Conservation (phyloP, 1,139 yeast genomes). For the Kodamaea plutei region DNA sequence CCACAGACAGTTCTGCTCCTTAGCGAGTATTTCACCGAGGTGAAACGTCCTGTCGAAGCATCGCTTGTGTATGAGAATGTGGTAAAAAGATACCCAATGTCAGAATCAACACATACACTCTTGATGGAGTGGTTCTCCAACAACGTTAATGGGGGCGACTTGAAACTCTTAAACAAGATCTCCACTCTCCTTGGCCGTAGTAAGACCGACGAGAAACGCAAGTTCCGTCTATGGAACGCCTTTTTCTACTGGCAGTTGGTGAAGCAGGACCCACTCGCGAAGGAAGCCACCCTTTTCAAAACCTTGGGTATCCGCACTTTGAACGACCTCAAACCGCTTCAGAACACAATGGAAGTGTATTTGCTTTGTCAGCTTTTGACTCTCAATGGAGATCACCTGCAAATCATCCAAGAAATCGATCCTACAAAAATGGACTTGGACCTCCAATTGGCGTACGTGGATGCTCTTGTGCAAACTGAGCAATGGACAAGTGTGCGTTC, state of each 20-base stretch:
- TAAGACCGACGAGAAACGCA: conserved; percentile 7
- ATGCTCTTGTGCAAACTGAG: conserved; percentile 34
- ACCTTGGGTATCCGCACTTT: conserved; percentile 54
- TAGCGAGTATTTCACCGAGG: conserved; percentile 30
- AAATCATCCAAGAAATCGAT: conserved; percentile 25
- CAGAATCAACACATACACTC: conserved; percentile 26
- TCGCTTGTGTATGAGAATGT: conserved; percentile 51
- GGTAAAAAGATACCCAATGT: conserved; percentile 49
- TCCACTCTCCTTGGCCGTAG: conserved; percentile 10
- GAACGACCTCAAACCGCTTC: conserved; percentile 40
- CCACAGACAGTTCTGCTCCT: conserved; percentile 49
- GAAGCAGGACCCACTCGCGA: conserved; percentile 13
- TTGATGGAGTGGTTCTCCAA: conserved; percentile 47
- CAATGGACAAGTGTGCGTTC: conserved; percentile 41
- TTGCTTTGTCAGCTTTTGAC: conserved; percentile 47
- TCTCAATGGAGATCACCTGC: conserved; percentile 25
- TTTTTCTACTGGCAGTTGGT: conserved; percentile 11
- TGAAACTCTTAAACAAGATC: conserved; percentile 10
- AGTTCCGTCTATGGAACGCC: conserved; percentile 13
- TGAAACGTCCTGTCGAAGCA: conserved; percentile 36
- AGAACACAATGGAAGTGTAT: conserved; percentile 55
- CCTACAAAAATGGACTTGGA: conserved; percentile 38
- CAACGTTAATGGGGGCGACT: conserved; percentile 33
- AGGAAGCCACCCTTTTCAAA: conserved; percentile 47
- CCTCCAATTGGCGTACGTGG: conserved; percentile 50